A percentile compares a stretch with the other conserved stretches of the same genome.
phyloP scores from a whole-genome alignment of 2,329 filamentous ascomycete genomes.

The Talaromyces verruculosus region DNA sequence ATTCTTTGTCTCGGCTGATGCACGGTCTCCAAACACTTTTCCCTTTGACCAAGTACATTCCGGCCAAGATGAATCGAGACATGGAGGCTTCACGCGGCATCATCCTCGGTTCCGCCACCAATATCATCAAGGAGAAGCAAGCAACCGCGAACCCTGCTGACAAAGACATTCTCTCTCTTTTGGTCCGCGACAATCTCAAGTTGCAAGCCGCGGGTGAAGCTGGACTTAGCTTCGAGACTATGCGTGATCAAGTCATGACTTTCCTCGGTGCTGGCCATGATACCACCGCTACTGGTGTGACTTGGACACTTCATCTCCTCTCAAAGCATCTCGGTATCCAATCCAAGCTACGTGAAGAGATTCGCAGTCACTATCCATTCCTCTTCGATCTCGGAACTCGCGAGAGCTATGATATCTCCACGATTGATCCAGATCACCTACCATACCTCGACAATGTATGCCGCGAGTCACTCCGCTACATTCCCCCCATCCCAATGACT shows the following conservation, averaged over 20 bases:
- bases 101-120: constrained; percentile 38
- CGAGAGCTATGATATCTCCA: constrained; percentile 31
- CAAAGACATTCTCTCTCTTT: constrained; percentile 45
- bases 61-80: constrained; percentile 42
- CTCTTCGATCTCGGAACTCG: constrained; percentile 39
- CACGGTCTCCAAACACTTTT: constrained; percentile 48
- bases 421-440: constrained; percentile 42
- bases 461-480: constrained; percentile 49
- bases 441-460: constrained; percentile 51
- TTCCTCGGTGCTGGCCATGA: constrained; percentile 48
- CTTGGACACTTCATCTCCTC: constrained; percentile 47
- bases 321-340: constrained; percentile 44
- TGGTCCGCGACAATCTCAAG: constrained; percentile 45
- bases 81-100: constrained; percentile 38
- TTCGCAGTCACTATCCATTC: constrained; percentile 39
- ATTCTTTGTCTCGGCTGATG: constrained; percentile 37
- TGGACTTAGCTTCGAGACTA: constrained; percentile 40
- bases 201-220: constrained; percentile 39
- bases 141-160: constrained; percentile 34
- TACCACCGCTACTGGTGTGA: constrained; percentile 47
- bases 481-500: constrained; percentile 49
- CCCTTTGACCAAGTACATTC: constrained; percentile 41
- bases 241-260: constrained; percentile 43
- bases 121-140: constrained; percentile 40
- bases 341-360: constrained; percentile 42